Evolutionary conservation across 495 filamentous ascomycete genomes (phyloP).

Genomic region (Neurospora sp.): DNA sequence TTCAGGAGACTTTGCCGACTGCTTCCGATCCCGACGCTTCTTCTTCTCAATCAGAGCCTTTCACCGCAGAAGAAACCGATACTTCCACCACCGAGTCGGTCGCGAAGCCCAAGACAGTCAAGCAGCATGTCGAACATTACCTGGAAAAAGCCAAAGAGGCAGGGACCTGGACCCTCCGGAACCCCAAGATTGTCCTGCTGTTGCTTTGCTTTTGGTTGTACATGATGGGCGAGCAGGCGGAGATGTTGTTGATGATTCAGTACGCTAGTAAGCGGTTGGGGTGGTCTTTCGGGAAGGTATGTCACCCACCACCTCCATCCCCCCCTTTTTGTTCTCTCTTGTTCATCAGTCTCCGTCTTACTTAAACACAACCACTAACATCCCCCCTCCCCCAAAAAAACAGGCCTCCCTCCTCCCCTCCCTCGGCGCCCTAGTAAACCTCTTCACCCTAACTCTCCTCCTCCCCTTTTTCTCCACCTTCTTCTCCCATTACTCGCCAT

Average conservation of each 20-base stretch:
- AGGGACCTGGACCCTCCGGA: neutral
- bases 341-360: no score
- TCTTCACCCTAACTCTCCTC: conserved; percentile 37
- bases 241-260: conserved; percentile 27
- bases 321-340: neutral
- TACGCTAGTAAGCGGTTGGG: conserved; percentile 46
- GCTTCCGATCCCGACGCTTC: neutral
- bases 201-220: conserved; percentile 2
- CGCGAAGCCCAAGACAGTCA: neutral
- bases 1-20: conserved; percentile 33
- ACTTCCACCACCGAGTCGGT: neutral
- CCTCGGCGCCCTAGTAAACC: conserved; percentile 36
- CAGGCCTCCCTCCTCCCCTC: conserved; percentile 44
- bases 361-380: neutral
- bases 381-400: neutral
- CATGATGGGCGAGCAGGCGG: conserved; percentile 3
- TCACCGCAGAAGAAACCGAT: neutral
- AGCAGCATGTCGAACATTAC: neutral
- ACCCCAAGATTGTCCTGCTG: neutral
- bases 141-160: neutral
- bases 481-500: no score
- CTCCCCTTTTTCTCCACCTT: conserved; percentile 32
- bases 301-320: neutral
- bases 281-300: conserved; percentile 30
- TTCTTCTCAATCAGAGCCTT: neutral